phyloP scores from a whole-genome alignment of 805 yeast species.

The Teunomyces cretensis region DNA sequence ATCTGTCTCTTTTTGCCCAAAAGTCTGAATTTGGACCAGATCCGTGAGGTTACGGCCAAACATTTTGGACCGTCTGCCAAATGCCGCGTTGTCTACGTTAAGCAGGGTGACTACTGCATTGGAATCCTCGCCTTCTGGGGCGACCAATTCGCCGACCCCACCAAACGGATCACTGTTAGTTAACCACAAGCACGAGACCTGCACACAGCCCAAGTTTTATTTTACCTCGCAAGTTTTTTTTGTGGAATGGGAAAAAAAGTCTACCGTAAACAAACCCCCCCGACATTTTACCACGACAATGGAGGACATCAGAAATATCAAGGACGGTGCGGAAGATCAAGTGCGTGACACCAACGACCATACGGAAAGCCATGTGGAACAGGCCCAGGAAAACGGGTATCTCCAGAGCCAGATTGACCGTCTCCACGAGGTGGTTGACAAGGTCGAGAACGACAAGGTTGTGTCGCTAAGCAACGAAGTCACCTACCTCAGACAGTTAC shows the following conservation, averaged over 20 bases:
- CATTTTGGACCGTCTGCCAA: conserved; percentile 43
- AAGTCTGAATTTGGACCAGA: conserved; percentile 53
- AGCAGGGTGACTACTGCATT: conserved; percentile 42
- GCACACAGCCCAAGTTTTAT: too few species aligned
- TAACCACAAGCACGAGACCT: neutral
- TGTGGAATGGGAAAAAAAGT: conserved; percentile 6
- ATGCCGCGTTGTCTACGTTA: conserved; percentile 47
- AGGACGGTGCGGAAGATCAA: conserved; percentile 1
- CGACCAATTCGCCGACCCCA: conserved; percentile 7
- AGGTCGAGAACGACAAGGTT: conserved; percentile 12
- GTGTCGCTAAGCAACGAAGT: conserved; percentile 30
- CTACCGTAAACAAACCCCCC: conserved; percentile 6
- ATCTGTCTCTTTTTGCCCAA: conserved; percentile 66
- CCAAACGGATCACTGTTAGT: neutral
- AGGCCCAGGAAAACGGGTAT: neutral
- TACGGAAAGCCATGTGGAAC: neutral
- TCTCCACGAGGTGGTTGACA: conserved; percentile 4
- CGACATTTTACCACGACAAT: conserved; percentile 11
- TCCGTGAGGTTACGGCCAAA: conserved; percentile 45
- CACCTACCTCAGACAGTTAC: conserved; percentile 33
- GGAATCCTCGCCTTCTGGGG: conserved; percentile 69
- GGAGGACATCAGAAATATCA: conserved; percentile 5
- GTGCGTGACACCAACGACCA: neutral
- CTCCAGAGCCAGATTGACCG: conserved; percentile 5
- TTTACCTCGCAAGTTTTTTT: neutral